These are phyloP conservation scores for Arthrinium puccinioides DNA, from an alignment of 2,329 filamentous ascomycete species.

Conservation along the genomic window DNA sequence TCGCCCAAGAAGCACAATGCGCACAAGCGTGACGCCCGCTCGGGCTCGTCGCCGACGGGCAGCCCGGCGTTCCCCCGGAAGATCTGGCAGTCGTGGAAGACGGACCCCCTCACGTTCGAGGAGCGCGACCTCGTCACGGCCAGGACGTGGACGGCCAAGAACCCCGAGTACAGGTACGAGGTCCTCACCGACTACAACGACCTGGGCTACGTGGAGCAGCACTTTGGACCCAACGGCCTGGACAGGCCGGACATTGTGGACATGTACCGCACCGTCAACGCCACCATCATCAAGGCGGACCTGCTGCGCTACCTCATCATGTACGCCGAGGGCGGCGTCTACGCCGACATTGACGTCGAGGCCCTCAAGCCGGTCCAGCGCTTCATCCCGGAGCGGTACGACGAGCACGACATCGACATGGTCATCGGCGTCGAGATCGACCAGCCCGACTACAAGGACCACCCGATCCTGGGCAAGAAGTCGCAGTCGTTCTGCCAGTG, in stretches of 20 bases:
- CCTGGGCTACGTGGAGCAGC: conserved; percentile 57
- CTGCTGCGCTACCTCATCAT: conserved; percentile 60
- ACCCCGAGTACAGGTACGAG: conserved; percentile 60
- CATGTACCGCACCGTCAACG: conserved; percentile 51
- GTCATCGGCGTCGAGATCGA: conserved; percentile 67
- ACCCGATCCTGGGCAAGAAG: conserved; percentile 60
- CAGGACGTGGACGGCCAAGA: conserved; percentile 58
- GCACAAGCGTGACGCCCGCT: background rate
- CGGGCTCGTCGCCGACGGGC: conserved; percentile 4
- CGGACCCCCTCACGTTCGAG: conserved; percentile 59
- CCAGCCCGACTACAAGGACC: conserved; percentile 55
- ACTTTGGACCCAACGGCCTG: conserved; percentile 58
- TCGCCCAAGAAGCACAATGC: conserved; percentile 8
- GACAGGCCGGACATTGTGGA: conserved; percentile 60
- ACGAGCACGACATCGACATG: conserved; percentile 60
- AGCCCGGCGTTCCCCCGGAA: conserved; percentile 48
- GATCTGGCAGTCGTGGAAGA: conserved; percentile 75
- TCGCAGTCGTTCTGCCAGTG: conserved; percentile 67
- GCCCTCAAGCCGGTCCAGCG: conserved; percentile 29
- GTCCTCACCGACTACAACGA: conserved; percentile 65
- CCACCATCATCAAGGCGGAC: conserved; percentile 61
- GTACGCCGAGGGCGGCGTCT: conserved; percentile 56
- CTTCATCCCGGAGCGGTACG: conserved; percentile 58
- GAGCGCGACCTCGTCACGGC: conserved; percentile 53
- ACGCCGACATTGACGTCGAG: conserved; percentile 36